A percentile compares a stretch with the other conserved stretches of the same genome.
These are phyloP conservation scores for Pseudogymnoascus sp. DNA, from an alignment of 2,329 filamentous ascomycete species.

Conservation along the genomic window DNA sequence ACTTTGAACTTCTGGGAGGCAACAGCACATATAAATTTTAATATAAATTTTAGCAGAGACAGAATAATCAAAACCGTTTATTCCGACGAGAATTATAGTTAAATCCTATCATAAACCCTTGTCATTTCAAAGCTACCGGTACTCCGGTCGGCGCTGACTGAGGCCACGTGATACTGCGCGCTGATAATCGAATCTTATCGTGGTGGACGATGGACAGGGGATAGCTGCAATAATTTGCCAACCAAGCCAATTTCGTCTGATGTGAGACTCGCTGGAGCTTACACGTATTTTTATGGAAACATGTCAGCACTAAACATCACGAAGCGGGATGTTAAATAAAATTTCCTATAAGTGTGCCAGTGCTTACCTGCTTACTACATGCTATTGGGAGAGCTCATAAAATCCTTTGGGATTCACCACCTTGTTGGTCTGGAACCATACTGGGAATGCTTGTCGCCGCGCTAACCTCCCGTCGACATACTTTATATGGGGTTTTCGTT, in stretches of 20 bases:
- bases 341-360: neutral
- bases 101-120: neutral
- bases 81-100: neutral
- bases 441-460: neutral
- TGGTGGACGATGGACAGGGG: neutral
- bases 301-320: neutral
- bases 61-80: neutral
- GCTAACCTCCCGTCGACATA: neutral
- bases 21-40: neutral
- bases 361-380: neutral
- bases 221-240: neutral
- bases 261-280: neutral
- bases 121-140: neutral
- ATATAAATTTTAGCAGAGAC: neutral
- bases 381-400: neutral
- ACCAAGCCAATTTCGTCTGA: neutral
- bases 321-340: neutral
- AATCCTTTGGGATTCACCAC: neutral
- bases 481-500: neutral
- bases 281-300: slow-evolving; percentile 1
- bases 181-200: neutral
- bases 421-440: neutral
- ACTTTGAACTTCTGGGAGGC: neutral
- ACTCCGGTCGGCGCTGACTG: neutral
- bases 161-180: neutral